These are phyloP conservation scores for Margaritispora aquatica DNA, from an alignment of 495 filamentous ascomycete genomes.

Conservation along the genomic window DNA sequence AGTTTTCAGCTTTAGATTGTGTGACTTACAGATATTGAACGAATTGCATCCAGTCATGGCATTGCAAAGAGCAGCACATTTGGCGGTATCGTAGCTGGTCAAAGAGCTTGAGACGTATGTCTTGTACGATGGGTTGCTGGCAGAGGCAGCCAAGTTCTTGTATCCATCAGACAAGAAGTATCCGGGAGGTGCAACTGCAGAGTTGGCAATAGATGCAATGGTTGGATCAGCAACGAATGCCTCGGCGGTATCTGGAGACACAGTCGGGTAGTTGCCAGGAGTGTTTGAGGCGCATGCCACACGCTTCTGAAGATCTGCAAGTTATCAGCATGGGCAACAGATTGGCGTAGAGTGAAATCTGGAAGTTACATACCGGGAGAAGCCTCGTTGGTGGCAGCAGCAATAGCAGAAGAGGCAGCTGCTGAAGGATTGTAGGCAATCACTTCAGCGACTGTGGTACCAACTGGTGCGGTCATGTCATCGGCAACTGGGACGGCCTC, in stretches of 20 bases:
- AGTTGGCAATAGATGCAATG: constrained; percentile 17
- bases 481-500: neutral
- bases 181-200: constrained; percentile 30
- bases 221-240: constrained; percentile 23
- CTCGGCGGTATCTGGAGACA: constrained; percentile 27
- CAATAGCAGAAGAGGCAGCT: neutral
- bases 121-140: constrained; percentile 31
- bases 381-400: neutral
- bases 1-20: no score
- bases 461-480: neutral
- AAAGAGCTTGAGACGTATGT: constrained; percentile 28
- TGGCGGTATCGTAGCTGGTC: constrained; percentile 31
- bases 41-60: constrained; percentile 21
- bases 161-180: constrained; percentile 30
- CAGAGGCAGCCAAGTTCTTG: constrained; percentile 28
- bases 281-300: constrained; percentile 23
- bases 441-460: neutral
- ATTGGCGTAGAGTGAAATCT: no score
- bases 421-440: neutral
- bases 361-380: no score
- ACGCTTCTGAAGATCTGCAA: neutral
- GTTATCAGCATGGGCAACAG: no score
- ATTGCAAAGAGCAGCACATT: constrained; percentile 32
- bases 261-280: constrained; percentile 27
- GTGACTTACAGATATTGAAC: constrained; percentile 36